Evolutionary conservation across 1,284 basidiomycete genomes (phyloP).

Genomic region (Melampsora americana): DNA sequence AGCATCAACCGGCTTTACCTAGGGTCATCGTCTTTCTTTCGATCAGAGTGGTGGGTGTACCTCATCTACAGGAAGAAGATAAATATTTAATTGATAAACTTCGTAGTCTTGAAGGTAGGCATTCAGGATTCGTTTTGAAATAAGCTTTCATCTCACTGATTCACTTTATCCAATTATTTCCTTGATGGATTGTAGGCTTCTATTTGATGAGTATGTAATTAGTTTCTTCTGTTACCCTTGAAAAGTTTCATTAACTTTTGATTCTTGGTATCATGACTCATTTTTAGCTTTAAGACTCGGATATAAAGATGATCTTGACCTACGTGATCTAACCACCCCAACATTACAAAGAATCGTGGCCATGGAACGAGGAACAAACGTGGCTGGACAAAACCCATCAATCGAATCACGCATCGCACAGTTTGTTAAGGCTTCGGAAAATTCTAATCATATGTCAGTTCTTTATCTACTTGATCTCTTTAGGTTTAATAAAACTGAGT

Average conservation of each 20-base stretch:
- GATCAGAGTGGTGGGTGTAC: conserved; percentile 59
- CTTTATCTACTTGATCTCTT: conserved; percentile 10
- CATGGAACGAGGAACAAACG: conserved; percentile 31
- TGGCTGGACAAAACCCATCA: conserved; percentile 14
- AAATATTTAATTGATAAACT: conserved; percentile 62
- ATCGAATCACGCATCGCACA: conserved; percentile 28
- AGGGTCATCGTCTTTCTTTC: conserved; percentile 61
- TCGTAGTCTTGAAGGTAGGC: conserved; percentile 59
- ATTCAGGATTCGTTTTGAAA: not conserved
- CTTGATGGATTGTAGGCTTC: conserved; percentile 1
- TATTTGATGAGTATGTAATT: conserved; percentile 28
- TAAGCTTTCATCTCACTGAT: not conserved
- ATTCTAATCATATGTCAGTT: conserved; percentile 44
- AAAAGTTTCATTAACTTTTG: not conserved
- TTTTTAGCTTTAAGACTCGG: conserved; percentile 61
- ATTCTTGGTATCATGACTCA: not conserved
- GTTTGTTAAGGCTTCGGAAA: conserved; percentile 41
- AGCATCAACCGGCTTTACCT: conserved; percentile 47
- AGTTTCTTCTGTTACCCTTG: not conserved
- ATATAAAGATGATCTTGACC: conserved; percentile 59
- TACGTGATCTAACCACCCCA: conserved; percentile 39
- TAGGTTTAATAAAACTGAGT: not conserved
- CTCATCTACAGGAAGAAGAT: conserved; percentile 58
- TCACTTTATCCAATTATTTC: not conserved
- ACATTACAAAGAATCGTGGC: conserved; percentile 42